Percentiles rank a stretch among this genome's conserved stretches.
Evolutionary conservation across 129 eudicot genomes (phyloP).

Genomic region (Ambrosia artemisiifolia): DNA sequence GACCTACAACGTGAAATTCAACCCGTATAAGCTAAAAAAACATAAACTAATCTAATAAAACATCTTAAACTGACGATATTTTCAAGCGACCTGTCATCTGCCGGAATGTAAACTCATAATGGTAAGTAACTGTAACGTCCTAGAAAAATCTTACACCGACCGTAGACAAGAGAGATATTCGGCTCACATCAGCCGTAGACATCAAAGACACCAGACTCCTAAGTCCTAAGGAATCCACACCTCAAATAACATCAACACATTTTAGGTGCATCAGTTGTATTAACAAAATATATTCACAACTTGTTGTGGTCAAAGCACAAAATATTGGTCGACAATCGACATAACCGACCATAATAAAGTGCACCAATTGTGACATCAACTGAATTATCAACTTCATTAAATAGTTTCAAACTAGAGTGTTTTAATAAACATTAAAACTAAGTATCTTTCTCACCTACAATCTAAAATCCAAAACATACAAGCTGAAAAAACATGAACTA

Average conservation of each 20-base stretch:
- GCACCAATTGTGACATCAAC: slow-evolving; percentile 62
- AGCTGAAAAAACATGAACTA: slow-evolving; percentile 9
- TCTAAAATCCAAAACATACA: background rate
- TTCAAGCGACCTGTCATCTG: slow-evolving; percentile 20
- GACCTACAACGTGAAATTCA: background rate
- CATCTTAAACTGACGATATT: background rate
- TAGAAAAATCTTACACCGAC: too few species aligned
- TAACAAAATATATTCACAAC: too few species aligned
- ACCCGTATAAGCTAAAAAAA: slow-evolving; percentile 3
- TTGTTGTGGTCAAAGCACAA: too few species aligned
- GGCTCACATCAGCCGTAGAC: too few species aligned
- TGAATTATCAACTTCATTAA: slow-evolving; percentile 59
- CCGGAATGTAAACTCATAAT: slow-evolving; percentile 61
- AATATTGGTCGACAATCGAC: too few species aligned
- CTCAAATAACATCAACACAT: too few species aligned
- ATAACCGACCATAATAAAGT: slow-evolving; percentile 34
- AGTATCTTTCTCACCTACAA: slow-evolving; percentile 7
- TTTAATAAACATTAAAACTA: background rate
- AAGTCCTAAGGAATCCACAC: too few species aligned
- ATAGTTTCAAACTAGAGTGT: background rate
- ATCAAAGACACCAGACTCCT: too few species aligned
- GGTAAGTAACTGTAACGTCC: too few species aligned
- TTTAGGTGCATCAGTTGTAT: too few species aligned
- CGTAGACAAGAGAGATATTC: too few species aligned
- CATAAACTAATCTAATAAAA: slow-evolving; percentile 10